A percentile compares a stretch with the other conserved stretches of the same genome.
Evolutionary conservation across 2,329 filamentous ascomycete species (phyloP).

Genomic region (Verruconis gallopava): DNA sequence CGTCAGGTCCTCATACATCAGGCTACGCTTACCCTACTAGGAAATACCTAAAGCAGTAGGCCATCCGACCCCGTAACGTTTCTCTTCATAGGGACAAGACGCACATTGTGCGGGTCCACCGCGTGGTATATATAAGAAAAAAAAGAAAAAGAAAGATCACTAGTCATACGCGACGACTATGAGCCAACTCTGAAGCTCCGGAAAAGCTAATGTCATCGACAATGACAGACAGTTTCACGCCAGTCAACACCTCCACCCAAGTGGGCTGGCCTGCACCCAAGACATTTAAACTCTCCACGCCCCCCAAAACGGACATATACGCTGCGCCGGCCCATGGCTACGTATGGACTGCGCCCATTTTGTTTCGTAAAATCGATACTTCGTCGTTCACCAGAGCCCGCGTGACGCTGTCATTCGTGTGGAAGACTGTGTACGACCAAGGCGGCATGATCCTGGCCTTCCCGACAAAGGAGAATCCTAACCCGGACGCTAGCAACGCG

Average conservation of each 20-base stretch:
- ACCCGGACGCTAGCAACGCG: background rate
- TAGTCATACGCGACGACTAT: too few relatives aligned
- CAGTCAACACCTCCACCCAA: background rate
- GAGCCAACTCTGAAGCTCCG: too few relatives aligned
- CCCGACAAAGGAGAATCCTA: background rate
- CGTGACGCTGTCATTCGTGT: background rate
- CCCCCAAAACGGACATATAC: conserved; percentile 5
- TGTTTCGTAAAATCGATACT: background rate
- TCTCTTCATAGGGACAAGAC: too few relatives aligned
- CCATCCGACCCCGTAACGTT: too few relatives aligned
- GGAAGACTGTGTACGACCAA: conserved; percentile 6
- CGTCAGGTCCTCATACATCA: too few relatives aligned
- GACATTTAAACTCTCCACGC: conserved; percentile 1
- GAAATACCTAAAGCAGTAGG: too few relatives aligned
- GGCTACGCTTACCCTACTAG: too few relatives aligned
- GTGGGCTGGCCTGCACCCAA: background rate
- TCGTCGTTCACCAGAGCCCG: background rate
- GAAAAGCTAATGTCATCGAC: background rate
- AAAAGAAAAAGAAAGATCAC: too few relatives aligned
- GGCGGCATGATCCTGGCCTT: conserved; percentile 5
- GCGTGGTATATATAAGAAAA: too few relatives aligned
- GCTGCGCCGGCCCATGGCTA: conserved; percentile 4
- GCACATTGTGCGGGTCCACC: too few relatives aligned
- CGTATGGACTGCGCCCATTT: conserved; percentile 2
- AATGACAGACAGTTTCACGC: background rate